Percentiles rank a stretch among this genome's conserved stretches.
phyloP scores from a whole-genome alignment of 768 basidiomycete species.

The Kwoniella newhampshirensis region DNA sequence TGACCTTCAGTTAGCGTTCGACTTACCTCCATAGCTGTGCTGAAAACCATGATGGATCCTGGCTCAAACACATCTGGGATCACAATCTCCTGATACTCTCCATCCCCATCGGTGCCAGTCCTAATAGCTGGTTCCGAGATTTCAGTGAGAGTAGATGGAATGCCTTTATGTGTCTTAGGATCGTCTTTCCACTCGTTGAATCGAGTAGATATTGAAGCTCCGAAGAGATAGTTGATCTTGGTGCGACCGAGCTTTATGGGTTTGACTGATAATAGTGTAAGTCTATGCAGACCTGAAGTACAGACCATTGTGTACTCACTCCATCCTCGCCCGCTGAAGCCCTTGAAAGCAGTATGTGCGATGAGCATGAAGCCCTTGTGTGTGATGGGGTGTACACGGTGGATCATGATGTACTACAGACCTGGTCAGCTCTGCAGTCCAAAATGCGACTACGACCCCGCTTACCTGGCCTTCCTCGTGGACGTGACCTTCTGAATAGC shows the following conservation, averaged over 20 bases:
- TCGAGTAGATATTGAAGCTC: slow-evolving; percentile 68
- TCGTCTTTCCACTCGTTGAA: slow-evolving; percentile 63
- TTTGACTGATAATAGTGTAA: slow-evolving; percentile 60
- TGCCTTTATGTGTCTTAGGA: slow-evolving; percentile 64
- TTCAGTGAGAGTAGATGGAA: slow-evolving; percentile 68
- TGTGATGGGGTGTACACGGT: slow-evolving; percentile 83
- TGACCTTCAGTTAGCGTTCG: not conserved
- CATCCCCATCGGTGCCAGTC: slow-evolving; percentile 66
- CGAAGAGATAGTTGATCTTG: slow-evolving; percentile 74
- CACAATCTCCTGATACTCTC: slow-evolving; percentile 71
- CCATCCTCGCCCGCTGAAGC: slow-evolving; percentile 72
- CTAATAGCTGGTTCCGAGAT: slow-evolving; percentile 63
- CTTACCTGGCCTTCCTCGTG: slow-evolving; percentile 93
- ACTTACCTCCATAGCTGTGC: slow-evolving; percentile 68
- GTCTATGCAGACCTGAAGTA: not conserved
- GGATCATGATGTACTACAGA: slow-evolving; percentile 82
- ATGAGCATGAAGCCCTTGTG: slow-evolving; percentile 91
- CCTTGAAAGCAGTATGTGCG: slow-evolving; percentile 87
- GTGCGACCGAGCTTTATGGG: slow-evolving; percentile 81
- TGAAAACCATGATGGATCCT: slow-evolving; percentile 89
- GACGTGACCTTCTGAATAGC: slow-evolving; percentile 88
- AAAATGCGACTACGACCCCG: slow-evolving; percentile 23
- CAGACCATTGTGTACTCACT: slow-evolving; percentile 57
- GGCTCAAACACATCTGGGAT: slow-evolving; percentile 93
- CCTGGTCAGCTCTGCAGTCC: not conserved